A percentile compares a stretch with the other conserved stretches of the same genome.
These are phyloP conservation scores for Cyclotella baltica DNA, from an alignment of 108 stramenopile species.

Conservation along the genomic window DNA sequence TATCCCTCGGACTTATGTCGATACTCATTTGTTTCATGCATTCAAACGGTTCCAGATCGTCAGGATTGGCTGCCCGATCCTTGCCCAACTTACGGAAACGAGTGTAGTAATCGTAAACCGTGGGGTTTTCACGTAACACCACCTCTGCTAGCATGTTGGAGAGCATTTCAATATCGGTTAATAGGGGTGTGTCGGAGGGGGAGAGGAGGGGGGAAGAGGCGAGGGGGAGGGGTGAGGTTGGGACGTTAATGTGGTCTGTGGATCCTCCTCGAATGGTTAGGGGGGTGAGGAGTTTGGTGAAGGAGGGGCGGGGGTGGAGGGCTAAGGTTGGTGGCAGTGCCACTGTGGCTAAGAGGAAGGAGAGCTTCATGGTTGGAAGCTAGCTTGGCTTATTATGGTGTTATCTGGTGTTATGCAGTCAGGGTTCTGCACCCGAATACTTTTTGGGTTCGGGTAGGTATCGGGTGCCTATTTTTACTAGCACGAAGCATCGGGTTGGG, in stretches of 20 bases:
- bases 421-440: too few relatives aligned
- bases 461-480: too few relatives aligned
- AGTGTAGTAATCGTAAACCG: slow-evolving; percentile 71
- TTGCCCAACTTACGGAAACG: slow-evolving; percentile 69
- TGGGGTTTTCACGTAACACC: slow-evolving; percentile 69
- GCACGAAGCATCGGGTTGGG: too few relatives aligned
- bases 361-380: too few relatives aligned
- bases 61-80: slow-evolving; percentile 62
- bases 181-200: slow-evolving; percentile 46
- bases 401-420: too few relatives aligned
- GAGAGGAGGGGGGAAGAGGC: slow-evolving; percentile 31
- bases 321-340: neutral
- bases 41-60: slow-evolving; percentile 57
- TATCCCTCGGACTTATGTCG: slow-evolving; percentile 63
- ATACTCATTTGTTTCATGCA: slow-evolving; percentile 65
- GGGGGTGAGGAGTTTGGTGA: neutral
- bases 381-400: too few relatives aligned
- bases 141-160: slow-evolving; percentile 75
- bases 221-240: slow-evolving; percentile 14
- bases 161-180: slow-evolving; percentile 77
- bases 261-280: neutral
- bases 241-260: neutral
- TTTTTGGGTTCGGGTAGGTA: too few relatives aligned
- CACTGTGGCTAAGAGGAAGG: slow-evolving; percentile 17
- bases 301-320: neutral